Base-by-base conservation (phyloP, 305 asterid genomes). In the Withania somnifera region DNA sequence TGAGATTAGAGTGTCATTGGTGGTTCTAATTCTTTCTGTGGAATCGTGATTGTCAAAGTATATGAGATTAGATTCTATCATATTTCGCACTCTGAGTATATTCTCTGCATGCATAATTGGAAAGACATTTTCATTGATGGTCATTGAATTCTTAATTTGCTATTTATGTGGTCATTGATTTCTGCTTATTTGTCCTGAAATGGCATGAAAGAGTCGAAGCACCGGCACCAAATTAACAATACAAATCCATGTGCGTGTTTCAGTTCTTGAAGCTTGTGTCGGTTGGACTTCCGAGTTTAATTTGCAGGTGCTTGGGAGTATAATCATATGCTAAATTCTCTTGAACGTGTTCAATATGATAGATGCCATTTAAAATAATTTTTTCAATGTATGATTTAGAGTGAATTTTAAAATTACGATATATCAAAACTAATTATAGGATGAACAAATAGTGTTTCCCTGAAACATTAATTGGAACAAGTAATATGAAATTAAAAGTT, bases 171-270 rank as follows among this genome's bases (percentile, higher is more conserved):
- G 19, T 80, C 7, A 76, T 80, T 69, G 42, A 14, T 64, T 17
- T 77, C 54, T 83, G 73, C 81, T 76, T 82, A 94, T 97, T 69
- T 93, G 87, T 93, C 93, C 89, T 91, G 95, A 53, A 93, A 91
- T 86, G 97, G 91, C 61, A 87, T 81, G 92, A 91, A 83, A 84
- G 96, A 88, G 87, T 90, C 92, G 10, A 92, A 89, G 85, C 91
- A 90, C 88, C 92, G 92, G 63, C 90, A 88, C 50, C n/a, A n/a
- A n/a, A n/a, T 89, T 93, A 45, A 91, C 95, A 60, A 82, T 93
- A 77, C 90, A 83, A 40, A 88, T 95, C 79, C 89, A 89, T 58
- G 97, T 92, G 83, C 93, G 98, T 95, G 83, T 60, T 79, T 76
- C 88, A 86, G 83, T 78, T 58, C 6, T 36, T 36, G 7, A 36